Evolutionary conservation across 2,329 filamentous ascomycete species (phyloP), one percentile per base, ranked within the genome.

Genomic region (Fusarium proliferatum): DNA sequence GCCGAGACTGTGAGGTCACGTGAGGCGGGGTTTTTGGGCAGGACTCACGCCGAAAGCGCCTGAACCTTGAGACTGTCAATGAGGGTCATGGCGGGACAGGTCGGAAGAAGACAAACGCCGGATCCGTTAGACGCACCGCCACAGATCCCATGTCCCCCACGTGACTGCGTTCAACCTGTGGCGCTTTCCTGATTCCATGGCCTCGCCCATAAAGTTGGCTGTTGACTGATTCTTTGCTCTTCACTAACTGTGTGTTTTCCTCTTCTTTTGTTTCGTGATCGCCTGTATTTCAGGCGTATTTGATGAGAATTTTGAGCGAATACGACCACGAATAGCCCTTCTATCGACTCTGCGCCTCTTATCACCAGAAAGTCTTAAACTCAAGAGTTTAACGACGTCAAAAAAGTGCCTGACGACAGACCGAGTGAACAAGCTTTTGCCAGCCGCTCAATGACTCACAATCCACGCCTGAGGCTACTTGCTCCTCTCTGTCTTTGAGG

Each of bases 401-500:
- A 55, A 52, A 68, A 72, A 73, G 65, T 71, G 59, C 71, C 70
- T 75, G 66, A 75, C 71, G 46, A 76, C 61, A 75, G 62, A 61
- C n/a, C 41, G 38, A 61, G 64, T 41, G 46, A 72, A 53, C 46
- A 48, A 72, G 64, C 59, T 64, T 73, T 67, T 51, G 48, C 56
- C 63, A 58, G 63, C 55, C 72, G 72, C 70, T 77, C 76, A 72
- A 78, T 78, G 76, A 78, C 72, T 78, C 75, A 78, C 72, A 72
- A 76, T 69, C 45, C 61, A 74, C 66, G 63, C 57, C 51, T 64
- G 67, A 65, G 75, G 72, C 74, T 66, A 67, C 52, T 70, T 68
- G 73, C 64, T 76, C 64, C 67, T 76, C 67, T 76, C n/a, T 68
- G 64, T 55, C 64, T 78, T 38, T 72, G 66, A 69, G 63, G 56